These are phyloP conservation scores for Cavenderia fasciculata DNA, from an alignment of 78 protist genomes.

Conservation along the genomic window DNA sequence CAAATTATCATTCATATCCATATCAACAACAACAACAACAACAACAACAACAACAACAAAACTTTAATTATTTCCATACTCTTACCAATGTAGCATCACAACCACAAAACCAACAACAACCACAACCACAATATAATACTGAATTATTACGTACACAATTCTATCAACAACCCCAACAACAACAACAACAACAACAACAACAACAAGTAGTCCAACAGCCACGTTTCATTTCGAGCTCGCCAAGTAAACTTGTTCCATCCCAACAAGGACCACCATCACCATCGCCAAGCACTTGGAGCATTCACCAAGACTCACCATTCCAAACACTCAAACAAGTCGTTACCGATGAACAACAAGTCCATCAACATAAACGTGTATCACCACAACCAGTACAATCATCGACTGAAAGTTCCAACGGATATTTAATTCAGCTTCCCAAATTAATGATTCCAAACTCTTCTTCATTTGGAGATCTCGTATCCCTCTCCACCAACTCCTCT, in stretches of 20 bases:
- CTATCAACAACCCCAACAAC: neutral
- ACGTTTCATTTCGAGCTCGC: too few relatives aligned
- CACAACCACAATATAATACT: neutral
- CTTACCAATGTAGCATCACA: neutral
- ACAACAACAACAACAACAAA: slow-evolving; percentile 32
- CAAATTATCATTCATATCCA: neutral
- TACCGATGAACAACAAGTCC: too few relatives aligned
- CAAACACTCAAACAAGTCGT: too few relatives aligned
- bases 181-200: neutral
- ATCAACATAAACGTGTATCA: too few relatives aligned
- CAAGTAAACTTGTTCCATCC: too few relatives aligned
- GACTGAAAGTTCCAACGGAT: too few relatives aligned
- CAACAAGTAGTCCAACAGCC: neutral
- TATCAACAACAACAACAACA: neutral
- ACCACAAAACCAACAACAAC: neutral
- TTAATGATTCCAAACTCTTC: neutral
- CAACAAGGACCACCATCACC: too few relatives aligned
- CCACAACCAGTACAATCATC: too few relatives aligned
- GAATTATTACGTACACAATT: too few relatives aligned
- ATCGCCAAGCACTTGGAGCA: too few relatives aligned
- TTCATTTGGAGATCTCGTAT: neutral
- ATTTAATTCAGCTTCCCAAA: slow-evolving; percentile 1
- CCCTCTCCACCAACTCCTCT: too few relatives aligned
- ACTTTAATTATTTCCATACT: neutral
- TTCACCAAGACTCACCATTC: too few relatives aligned